phyloP scores from a whole-genome alignment of 257 asterid species.

The Nicotiana sylvestris region DNA sequence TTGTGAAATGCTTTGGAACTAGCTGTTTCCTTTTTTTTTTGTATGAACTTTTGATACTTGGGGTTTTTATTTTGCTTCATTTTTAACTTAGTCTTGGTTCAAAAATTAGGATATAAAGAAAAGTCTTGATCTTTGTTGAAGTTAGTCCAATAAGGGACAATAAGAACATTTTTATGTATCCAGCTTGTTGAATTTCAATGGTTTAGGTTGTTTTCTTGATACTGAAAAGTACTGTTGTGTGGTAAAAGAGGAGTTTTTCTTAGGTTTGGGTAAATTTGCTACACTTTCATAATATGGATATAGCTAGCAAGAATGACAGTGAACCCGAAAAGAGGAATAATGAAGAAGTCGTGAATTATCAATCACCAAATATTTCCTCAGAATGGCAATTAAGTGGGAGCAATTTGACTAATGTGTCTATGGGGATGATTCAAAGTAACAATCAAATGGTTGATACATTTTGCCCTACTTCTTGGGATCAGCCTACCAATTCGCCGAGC shows the following conservation, averaged over 20 bases:
- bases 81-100: not conserved
- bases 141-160: not conserved
- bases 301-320: conserved; percentile 42
- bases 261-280: not conserved
- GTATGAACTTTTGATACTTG: conserved; percentile 4
- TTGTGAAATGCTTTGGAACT: conserved; percentile 13
- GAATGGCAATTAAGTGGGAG: conserved; percentile 62
- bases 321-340: conserved; percentile 44
- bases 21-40: conserved; percentile 10
- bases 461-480: conserved; percentile 62
- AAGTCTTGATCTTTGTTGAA: not conserved
- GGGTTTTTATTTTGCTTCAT: not conserved
- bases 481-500: conserved; percentile 35
- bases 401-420: conserved; percentile 34
- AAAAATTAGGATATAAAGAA: not conserved
- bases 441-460: conserved; percentile 48
- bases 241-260: conserved; percentile 12
- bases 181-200: not conserved
- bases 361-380: conserved; percentile 39
- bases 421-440: conserved; percentile 38
- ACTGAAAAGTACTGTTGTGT: conserved; percentile 5
- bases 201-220: conserved; percentile 8
- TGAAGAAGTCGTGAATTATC: conserved; percentile 37
- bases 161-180: not conserved
- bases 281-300: conserved; percentile 29